Evolutionary conservation across 2,329 filamentous ascomycete genomes (phyloP).

Genomic region (Colletotrichum scovillei): DNA sequence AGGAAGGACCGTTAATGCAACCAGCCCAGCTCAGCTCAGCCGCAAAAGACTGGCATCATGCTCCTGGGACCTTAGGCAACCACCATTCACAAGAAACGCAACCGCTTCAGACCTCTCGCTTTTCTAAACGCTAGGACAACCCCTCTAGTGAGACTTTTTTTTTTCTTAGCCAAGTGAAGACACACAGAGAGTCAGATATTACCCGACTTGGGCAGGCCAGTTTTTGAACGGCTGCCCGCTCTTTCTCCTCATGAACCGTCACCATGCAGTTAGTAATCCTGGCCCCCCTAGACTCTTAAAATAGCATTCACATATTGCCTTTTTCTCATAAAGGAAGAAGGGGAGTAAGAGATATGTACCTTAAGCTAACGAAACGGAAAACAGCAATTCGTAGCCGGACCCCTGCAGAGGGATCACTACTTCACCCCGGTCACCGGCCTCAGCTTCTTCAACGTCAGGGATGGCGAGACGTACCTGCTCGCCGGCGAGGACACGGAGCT

Average conservation of each 20-base stretch:
- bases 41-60: conserved; percentile 32
- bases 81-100: conserved; percentile 13
- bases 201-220: not conserved
- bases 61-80: conserved; percentile 29
- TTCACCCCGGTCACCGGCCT: conserved; percentile 71
- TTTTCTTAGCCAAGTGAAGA: not conserved
- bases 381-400: conserved; percentile 18
- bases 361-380: not conserved
- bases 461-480: conserved; percentile 57
- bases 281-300: conserved; percentile 11
- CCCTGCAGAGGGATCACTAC: conserved; percentile 49
- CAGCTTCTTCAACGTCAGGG: conserved; percentile 55
- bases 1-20: conserved; percentile 13
- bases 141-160: conserved; percentile 23
- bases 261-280: conserved; percentile 32
- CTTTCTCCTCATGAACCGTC: conserved; percentile 19
- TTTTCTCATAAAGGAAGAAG: not conserved
- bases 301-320: not conserved
- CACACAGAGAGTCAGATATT: conserved; percentile 3
- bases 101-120: not conserved
- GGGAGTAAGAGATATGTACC: not conserved
- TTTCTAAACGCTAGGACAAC: conserved; percentile 7
- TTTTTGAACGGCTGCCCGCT: not conserved
- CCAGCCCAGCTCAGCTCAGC: conserved; percentile 26
- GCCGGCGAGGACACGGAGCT: conserved; percentile 71